A percentile compares a stretch with the other conserved stretches of the same genome.
These are phyloP conservation scores for Platanus orientalis DNA, from an alignment of 164 flowering plant species.

Conservation along the genomic window DNA sequence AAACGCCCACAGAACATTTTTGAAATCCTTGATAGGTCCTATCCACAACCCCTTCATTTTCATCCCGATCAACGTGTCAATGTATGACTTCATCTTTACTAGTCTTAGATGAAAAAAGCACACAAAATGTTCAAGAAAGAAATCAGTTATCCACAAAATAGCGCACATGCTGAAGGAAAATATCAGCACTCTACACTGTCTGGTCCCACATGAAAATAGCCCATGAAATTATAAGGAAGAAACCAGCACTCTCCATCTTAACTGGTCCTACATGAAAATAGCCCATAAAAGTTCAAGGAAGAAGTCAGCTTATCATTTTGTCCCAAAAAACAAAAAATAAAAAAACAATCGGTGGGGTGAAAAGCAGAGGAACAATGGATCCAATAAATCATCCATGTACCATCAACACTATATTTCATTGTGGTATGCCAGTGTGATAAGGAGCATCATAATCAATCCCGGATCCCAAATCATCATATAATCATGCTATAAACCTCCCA, in stretches of 20 bases:
- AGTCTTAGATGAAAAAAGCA: conserved; percentile 88
- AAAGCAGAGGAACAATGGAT: background rate
- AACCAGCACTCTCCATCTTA: too few relatives aligned
- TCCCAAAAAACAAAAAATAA: background rate
- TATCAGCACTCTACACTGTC: too few relatives aligned
- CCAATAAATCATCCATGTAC: conserved; percentile 54
- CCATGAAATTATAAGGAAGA: too few relatives aligned
- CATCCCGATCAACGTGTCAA: conserved; percentile 96
- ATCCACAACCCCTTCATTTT: conserved; percentile 88
- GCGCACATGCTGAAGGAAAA: too few relatives aligned
- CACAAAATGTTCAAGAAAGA: conserved; percentile 22
- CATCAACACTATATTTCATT: conserved; percentile 90
- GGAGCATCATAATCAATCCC: conserved; percentile 92
- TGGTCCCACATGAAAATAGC: too few relatives aligned
- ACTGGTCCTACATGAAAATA: too few relatives aligned
- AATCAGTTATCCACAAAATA: too few relatives aligned
- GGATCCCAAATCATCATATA: conserved; percentile 82
- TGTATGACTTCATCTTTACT: conserved; percentile 77
- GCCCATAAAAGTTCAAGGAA: too few relatives aligned
- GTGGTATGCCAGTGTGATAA: conserved; percentile 88
- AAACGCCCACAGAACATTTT: conserved; percentile 70
- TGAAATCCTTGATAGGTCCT: conserved; percentile 76
- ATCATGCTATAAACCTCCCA: conserved; percentile 93
- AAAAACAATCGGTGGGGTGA: too few relatives aligned
- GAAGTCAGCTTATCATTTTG: background rate